Percentiles rank a stretch among this genome's conserved stretches.
phyloP scores from a whole-genome alignment of 2,329 filamentous ascomycete genomes.

The Pezizomycotina sp. region DNA sequence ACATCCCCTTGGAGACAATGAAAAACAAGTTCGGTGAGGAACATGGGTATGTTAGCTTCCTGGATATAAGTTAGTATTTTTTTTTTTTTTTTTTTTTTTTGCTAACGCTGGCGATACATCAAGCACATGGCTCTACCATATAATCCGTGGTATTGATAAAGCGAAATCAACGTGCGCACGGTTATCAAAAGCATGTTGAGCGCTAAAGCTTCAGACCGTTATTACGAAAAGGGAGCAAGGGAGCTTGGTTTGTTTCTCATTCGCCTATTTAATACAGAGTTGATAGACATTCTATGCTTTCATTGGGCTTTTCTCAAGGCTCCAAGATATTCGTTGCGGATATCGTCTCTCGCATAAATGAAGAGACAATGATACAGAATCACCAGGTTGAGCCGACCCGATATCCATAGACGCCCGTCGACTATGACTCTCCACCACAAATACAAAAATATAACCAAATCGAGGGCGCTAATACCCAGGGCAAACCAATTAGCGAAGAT shows the following conservation, averaged over 20 bases:
- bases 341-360: conserved; percentile 73
- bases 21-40: conserved; percentile 67
- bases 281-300: too few species aligned
- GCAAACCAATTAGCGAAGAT: conserved; percentile 54
- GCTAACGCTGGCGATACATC: too few species aligned
- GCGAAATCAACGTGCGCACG: conserved; percentile 78
- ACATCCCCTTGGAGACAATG: conserved; percentile 56
- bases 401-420: conserved; percentile 46
- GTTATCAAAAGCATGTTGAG: conserved; percentile 97
- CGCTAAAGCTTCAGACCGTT: conserved; percentile 74
- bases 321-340: conserved; percentile 83
- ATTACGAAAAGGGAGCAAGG: conserved; percentile 68
- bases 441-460: conserved; percentile 54
- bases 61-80: too few species aligned
- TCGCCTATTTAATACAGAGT: too few species aligned
- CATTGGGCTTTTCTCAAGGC: too few species aligned
- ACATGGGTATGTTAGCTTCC: too few species aligned
- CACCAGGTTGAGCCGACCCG: conserved; percentile 31
- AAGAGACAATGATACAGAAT: conserved; percentile 79
- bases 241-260: conserved; percentile 75
- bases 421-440: conserved; percentile 74
- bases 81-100: too few species aligned
- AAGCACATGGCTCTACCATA: conserved; percentile 68
- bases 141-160: conserved; percentile 67
- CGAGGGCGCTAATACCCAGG: conserved; percentile 60